Base-by-base conservation (phyloP, 2,329 filamentous ascomycete species). In the Calonectria ilicicola region DNA sequence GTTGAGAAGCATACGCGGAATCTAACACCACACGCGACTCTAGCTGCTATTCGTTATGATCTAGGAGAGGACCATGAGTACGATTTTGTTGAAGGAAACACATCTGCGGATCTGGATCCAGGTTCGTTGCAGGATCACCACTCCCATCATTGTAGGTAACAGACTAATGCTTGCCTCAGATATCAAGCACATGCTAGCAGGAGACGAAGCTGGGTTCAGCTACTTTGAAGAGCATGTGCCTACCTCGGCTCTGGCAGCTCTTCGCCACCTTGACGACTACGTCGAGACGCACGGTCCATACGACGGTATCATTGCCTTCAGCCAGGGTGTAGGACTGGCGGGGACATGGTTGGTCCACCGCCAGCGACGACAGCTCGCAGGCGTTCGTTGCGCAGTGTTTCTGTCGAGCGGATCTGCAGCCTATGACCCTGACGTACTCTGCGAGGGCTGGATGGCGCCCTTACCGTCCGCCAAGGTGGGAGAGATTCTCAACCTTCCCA, bases 1-100 rank as follows among this genome's bases (percentile, higher is more conserved):
- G 19, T 8, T 42, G n/a, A 3, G 40, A n/a, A n/a, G n/a, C n/a
- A n/a, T n/a, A 19, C 6, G 21, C 2, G 1, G 10, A 9, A 49
- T 26, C 17, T 49, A 7, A 21, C 3, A 46, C 3, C n/a, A n/a
- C n/a, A n/a, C n/a, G n/a, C 9, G 17, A 7, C 19, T 17, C 26
- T 3, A 63, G 58, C 58, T 29, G 58, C 58, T 7, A 63, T 63
- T 27, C 38, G 40, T 10, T 63, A 63, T 23, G 58, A 63, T 15
- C 38, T 63, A 46, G 58, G 58, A 14, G 58, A 63, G 4, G 23
- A 14, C 26, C 58, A 63, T 10, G 40, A 42, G 12, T 63, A 63
- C n/a, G 58, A 63, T 27, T 63, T 63, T 9, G 58, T 63, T 23
- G 58, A 63, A 32, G 58, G 58, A 60, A 60, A 32, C 53, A 60